phyloP scores from a whole-genome alignment of 2,329 filamentous ascomycete species.

The Cryphonectria nitschkei region DNA sequence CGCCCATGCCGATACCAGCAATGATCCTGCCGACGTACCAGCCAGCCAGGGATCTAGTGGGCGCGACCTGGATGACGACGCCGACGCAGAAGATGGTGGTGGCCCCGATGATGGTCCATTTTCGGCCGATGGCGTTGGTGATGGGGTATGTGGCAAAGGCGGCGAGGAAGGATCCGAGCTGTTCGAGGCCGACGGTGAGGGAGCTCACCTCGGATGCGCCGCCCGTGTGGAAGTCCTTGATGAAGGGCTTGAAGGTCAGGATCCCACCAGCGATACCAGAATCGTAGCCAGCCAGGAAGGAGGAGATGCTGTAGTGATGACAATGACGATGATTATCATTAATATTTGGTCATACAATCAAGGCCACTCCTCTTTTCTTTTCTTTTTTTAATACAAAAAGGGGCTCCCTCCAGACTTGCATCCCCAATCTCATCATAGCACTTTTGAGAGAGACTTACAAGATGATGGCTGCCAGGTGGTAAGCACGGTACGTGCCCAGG shows the following conservation, averaged over 20 bases:
- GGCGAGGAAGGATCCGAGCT: slow-evolving; percentile 48
- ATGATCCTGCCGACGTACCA: slow-evolving; percentile 21
- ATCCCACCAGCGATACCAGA: slow-evolving; percentile 49
- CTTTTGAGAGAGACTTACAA: background rate
- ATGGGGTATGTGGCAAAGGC: slow-evolving; percentile 50
- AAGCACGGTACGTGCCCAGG: slow-evolving; percentile 20
- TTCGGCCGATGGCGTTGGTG: slow-evolving; percentile 45
- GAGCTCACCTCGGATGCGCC: slow-evolving; percentile 34
- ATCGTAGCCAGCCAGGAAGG: slow-evolving; percentile 48
- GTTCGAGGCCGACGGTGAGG: slow-evolving; percentile 46
- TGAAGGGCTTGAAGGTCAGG: slow-evolving; percentile 44
- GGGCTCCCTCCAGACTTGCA: background rate
- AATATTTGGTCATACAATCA: background rate
- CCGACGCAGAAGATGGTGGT: slow-evolving; percentile 50
- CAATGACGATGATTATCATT: background rate
- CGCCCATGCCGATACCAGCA: slow-evolving; percentile 21
- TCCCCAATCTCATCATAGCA: background rate
- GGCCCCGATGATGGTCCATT: slow-evolving; percentile 44
- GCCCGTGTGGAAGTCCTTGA: slow-evolving; percentile 43
- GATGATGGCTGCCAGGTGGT: slow-evolving; percentile 23
- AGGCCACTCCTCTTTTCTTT: background rate
- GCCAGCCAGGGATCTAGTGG: slow-evolving; percentile 32
- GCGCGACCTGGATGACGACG: slow-evolving; percentile 44
- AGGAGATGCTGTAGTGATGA: slow-evolving; percentile 35
- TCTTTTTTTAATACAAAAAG: no score